These are phyloP conservation scores for Gonium pectorale DNA, from an alignment of 139 green algal species.

Conservation along the genomic window DNA sequence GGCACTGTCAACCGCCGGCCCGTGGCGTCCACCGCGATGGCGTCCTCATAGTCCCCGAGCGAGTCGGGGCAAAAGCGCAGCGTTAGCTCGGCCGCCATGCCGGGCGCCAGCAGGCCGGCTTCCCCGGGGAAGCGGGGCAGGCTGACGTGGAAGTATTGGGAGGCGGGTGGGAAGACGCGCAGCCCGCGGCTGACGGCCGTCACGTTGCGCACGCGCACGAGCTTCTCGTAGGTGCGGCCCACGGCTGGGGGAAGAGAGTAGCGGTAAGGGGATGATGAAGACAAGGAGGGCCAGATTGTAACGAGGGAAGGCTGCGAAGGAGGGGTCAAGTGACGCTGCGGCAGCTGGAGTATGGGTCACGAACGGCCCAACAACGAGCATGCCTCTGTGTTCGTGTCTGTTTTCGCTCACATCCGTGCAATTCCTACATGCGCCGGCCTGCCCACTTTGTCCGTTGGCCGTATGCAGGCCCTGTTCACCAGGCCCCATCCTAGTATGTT, in stretches of 20 bases:
- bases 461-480: no score
- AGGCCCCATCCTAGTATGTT: no score
- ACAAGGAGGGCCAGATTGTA: background rate
- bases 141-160: slow-evolving; percentile 74
- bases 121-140: slow-evolving; percentile 61
- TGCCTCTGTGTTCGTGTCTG: no score
- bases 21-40: slow-evolving; percentile 66
- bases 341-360: no score
- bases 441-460: no score
- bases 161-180: slow-evolving; percentile 66
- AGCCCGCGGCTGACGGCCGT: slow-evolving; percentile 55
- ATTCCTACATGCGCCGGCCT: no score
- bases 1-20: slow-evolving; percentile 59
- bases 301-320: no score
- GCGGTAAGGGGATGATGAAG: background rate
- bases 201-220: slow-evolving; percentile 71
- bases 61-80: slow-evolving; percentile 78
- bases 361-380: no score
- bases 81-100: slow-evolving; percentile 67
- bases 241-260: slow-evolving; percentile 3
- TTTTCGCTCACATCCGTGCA: no score
- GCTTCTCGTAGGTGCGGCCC: slow-evolving; percentile 56
- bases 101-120: slow-evolving; percentile 62
- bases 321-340: no score
- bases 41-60: slow-evolving; percentile 78